phyloP scores from a whole-genome alignment of 2,329 filamentous ascomycete genomes.

The Setomelanomma holmii region DNA sequence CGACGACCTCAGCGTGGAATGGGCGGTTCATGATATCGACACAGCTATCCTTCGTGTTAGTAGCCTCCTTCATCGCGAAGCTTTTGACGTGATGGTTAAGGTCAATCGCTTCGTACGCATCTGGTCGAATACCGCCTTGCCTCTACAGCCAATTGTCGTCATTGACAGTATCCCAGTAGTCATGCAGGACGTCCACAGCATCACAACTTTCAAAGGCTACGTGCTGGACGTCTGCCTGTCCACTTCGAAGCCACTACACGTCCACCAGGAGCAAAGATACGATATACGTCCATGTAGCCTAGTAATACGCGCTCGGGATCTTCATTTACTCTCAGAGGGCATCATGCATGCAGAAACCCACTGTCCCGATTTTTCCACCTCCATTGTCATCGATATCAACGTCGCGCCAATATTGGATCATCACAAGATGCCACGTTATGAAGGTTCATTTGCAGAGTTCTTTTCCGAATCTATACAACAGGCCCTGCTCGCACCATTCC shows the following conservation, averaged over 20 bases:
- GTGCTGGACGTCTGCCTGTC: constrained; percentile 9
- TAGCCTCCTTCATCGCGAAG: constrained; percentile 14
- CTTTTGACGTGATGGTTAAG: constrained; percentile 22
- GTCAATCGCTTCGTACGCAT: constrained; percentile 24
- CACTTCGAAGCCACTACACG: no score
- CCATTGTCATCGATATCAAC: constrained; percentile 3
- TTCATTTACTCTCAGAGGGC: no score
- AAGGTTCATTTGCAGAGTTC: constrained; percentile 14
- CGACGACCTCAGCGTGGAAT: background rate
- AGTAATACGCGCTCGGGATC: no score
- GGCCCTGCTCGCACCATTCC: constrained; percentile 21
- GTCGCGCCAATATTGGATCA: constrained; percentile 3
- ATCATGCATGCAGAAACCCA: no score
- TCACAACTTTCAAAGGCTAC: background rate
- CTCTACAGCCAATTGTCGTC: constrained; percentile 3
- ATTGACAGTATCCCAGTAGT: constrained; percentile 12
- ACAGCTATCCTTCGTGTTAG: constrained; percentile 15
- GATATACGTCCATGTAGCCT: no score
- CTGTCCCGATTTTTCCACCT: no score
- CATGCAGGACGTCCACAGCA: background rate
- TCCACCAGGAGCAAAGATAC: no score
- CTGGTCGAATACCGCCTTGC: constrained; percentile 6
- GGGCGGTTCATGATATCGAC: constrained; percentile 3
- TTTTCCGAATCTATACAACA: constrained; percentile 25
- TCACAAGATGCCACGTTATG: constrained; percentile 4